These are phyloP conservation scores for Albatrellus ellisii DNA, from an alignment of 768 basidiomycete species.

Conservation along the genomic window DNA sequence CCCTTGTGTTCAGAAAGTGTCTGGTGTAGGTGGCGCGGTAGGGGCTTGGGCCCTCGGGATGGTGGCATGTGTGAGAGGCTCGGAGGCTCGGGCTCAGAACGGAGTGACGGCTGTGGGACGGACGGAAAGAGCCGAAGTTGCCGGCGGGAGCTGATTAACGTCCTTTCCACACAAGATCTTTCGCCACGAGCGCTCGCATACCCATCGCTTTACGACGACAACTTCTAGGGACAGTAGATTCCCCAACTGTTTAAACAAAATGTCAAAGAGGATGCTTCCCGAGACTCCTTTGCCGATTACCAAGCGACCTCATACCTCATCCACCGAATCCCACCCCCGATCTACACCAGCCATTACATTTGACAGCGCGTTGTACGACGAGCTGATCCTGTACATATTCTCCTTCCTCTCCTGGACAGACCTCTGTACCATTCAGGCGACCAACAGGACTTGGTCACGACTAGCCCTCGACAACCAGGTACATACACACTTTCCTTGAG, in stretches of 20 bases:
- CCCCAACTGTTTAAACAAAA: constrained; percentile 1
- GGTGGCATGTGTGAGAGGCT: constrained; percentile 18
- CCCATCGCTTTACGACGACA: background rate
- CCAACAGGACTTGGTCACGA: constrained; percentile 53
- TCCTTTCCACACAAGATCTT: background rate
- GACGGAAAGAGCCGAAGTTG: background rate
- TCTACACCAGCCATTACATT: constrained; percentile 19
- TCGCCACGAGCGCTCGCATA: background rate
- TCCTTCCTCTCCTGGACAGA: constrained; percentile 54
- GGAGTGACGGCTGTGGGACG: background rate
- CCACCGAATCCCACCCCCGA: background rate
- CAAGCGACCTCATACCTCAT: constrained; percentile 38
- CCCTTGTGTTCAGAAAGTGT: constrained; percentile 62
- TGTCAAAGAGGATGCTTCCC: constrained; percentile 19
- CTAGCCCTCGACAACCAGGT: constrained; percentile 57
- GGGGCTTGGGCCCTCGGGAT: constrained; percentile 27
- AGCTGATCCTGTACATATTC: constrained; percentile 63
- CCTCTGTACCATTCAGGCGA: constrained; percentile 50
- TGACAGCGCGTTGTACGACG: constrained; percentile 54
- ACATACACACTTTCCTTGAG: constrained; percentile 19
- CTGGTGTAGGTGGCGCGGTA: constrained; percentile 50
- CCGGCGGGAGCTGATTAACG: background rate
- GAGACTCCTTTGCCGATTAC: constrained; percentile 34
- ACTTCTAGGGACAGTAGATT: background rate
- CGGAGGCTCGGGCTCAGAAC: background rate